phyloP scores from a whole-genome alignment of 2,329 filamentous ascomycete species.

The Fusarium paranaense region DNA sequence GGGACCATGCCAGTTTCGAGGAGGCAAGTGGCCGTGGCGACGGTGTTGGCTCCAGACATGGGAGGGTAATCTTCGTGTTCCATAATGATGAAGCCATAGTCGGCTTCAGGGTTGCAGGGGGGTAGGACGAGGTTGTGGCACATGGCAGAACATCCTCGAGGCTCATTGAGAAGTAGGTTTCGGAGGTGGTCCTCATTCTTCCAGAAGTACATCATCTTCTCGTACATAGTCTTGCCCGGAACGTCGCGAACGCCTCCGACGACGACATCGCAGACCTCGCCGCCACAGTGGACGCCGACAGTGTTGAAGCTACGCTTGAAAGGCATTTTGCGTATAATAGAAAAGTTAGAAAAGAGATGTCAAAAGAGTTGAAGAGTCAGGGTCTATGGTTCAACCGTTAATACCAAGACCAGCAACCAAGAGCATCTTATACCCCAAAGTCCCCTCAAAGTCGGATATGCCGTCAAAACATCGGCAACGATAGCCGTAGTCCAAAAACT shows the following conservation, averaged over 20 bases:
- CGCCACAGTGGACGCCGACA: constrained; percentile 31
- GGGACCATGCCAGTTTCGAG: constrained; percentile 33
- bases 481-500: not conserved
- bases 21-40: constrained; percentile 21
- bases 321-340: constrained; percentile 1
- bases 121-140: constrained; percentile 30
- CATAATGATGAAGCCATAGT: constrained; percentile 39
- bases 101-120: constrained; percentile 26
- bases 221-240: constrained; percentile 30
- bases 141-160: constrained; percentile 29
- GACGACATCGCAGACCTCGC: constrained; percentile 37
- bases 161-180: constrained; percentile 31
- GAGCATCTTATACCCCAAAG: not conserved
- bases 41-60: constrained; percentile 34
- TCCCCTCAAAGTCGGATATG: not conserved
- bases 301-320: constrained; percentile 35
- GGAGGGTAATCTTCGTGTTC: constrained; percentile 35
- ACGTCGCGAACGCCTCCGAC: constrained; percentile 33
- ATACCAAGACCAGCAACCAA: not conserved
- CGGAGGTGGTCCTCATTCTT: constrained; percentile 26
- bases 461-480: not conserved
- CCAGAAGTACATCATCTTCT: constrained; percentile 33
- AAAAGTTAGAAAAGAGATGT: not conserved
- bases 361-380: not conserved
- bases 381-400: not conserved